Base-by-base conservation (phyloP, 495 filamentous ascomycete species). In the Penicillium pancosmium region DNA sequence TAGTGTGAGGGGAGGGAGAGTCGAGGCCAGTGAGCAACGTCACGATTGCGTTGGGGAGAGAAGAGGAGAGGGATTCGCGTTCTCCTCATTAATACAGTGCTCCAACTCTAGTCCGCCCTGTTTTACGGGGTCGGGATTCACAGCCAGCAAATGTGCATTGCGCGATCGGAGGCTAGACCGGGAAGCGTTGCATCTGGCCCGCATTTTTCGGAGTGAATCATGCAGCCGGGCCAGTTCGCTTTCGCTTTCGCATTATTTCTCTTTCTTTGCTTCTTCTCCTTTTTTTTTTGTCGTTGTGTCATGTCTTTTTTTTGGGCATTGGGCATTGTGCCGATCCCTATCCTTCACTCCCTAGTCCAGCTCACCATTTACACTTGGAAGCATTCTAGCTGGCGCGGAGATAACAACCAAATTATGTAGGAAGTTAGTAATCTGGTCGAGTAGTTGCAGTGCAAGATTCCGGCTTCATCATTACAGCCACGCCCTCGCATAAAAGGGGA, bases 1-100 rank as follows among this genome's bases (percentile, higher is more conserved):
- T 47, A 52, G 49, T 48, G 65, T 68, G 59, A 68, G 44, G 49
- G 50, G 50, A 33, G 15, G 36, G 5, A 35, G 27, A 38, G 36
- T 38, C 36, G 12, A 31, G 27, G 27, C 27, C 3, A 21, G 12
- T 21, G 16, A 16, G 9, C 23, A 12, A 46, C 43, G 43, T 46
- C 43, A 21, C 43, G 43, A 19, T 46, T 46, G 9, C 43, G 16
- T 46, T 46, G 9, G 13, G 7, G 13, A 10, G 16, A 46, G 27
- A 31, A 4, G 4, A 31, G 27, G 27, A 31, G 27, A 31, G 15
- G 13, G 36, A 40, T 46, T 46, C 43, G 16, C 15, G 43, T 18
- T 19, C 16, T 46, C 43, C 27, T 31, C 27, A 31, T 31, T 31
- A 9, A 31, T 31, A 31, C 8, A 21, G 2, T 21, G 1, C 19